Conservation (phyloP, 2,329 filamentous ascomycete species). For the Apiospora pterosperma region DNA sequence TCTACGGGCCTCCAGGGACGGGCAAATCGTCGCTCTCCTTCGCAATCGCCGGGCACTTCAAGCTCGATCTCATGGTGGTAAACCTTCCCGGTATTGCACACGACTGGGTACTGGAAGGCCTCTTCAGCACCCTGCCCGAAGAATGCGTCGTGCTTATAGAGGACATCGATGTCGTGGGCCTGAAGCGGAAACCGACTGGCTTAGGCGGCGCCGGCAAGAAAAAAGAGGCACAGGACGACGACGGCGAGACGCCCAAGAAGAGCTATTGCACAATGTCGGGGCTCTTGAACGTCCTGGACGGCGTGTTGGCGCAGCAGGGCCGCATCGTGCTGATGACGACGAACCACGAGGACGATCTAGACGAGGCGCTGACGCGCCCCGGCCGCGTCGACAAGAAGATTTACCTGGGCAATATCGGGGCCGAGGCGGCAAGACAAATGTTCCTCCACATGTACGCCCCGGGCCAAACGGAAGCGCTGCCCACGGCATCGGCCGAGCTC, state of each 20-base stretch:
- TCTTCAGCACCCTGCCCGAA: not conserved
- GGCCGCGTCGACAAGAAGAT: slow-evolving; percentile 65
- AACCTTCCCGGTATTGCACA: not conserved
- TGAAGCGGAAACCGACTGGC: not conserved
- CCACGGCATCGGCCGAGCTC: slow-evolving; percentile 18
- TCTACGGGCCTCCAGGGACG: not conserved
- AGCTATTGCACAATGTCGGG: slow-evolving; percentile 55
- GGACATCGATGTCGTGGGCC: slow-evolving; percentile 3
- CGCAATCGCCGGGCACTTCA: not conserved
- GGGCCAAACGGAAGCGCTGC: slow-evolving; percentile 19
- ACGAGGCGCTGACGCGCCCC: slow-evolving; percentile 55
- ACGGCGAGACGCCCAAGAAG: slow-evolving; percentile 7
- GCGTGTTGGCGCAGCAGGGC: slow-evolving; percentile 66
- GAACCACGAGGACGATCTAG: slow-evolving; percentile 59
- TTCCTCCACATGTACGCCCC: slow-evolving; percentile 43
- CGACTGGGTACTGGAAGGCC: not conserved
- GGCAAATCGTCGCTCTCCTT: slow-evolving; percentile 1
- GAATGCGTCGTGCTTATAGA: not conserved
- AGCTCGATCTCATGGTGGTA: not conserved
- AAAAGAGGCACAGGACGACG: not conserved
- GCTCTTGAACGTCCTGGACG: slow-evolving; percentile 67
- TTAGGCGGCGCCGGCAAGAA: slow-evolving; percentile 3
- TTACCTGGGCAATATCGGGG: slow-evolving; percentile 47
- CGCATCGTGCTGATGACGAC: slow-evolving; percentile 73
- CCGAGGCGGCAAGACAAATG: slow-evolving; percentile 41